Base-by-base conservation (phyloP, 2,329 filamentous ascomycete genomes). In the Geosmithia morbida region DNA sequence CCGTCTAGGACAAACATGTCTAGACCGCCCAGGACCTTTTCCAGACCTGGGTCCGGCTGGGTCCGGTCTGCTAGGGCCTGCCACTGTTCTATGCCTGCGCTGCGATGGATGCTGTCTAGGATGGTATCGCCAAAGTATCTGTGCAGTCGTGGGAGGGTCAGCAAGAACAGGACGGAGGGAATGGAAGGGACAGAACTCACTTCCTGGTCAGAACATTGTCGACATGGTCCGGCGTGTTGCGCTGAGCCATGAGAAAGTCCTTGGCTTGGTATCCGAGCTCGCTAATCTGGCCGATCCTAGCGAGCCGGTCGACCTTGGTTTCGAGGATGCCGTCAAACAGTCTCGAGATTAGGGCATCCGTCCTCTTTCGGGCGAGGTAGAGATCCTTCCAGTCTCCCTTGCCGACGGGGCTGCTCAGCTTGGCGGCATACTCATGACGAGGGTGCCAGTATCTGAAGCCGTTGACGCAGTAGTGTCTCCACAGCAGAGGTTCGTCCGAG, bases 1-100 rank as follows among this genome's bases (percentile, higher is more conserved):
- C 83, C 82, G 53, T 83, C 79, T 26, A 90, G 68, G 43, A 94
- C 79, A 63, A 97, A 97, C 64, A 97, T 75, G 62, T 97, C 92
- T 61, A 94, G 94, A 14, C 83, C 84, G 18, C 81, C 84, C 16
- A 97, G 67, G 1, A 43, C n/a, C 46, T 47, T 37, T 26, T 47
- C 45, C 18, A 49, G 48, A 14, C 83, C 83, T 49, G 76, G 74
- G 59, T 95, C 89, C 18, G 95, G 65, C 52, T 47, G 61, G 52
- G 48, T 55, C 51, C 53, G 41, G 51, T 54, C 33, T 51, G 44
- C 47, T 55, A 57, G 43, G 61, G 54, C 72, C 72, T 51, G 67
- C 90, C 89, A 97, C 59, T 86, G 77, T 41, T 81, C 73, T 48
- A 97, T 72, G 7, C 88, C 90, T 48, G 85, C 75, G 52, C 78